phyloP scores from a whole-genome alignment of 345 rosid genomes.

The Brassica juncea region DNA sequence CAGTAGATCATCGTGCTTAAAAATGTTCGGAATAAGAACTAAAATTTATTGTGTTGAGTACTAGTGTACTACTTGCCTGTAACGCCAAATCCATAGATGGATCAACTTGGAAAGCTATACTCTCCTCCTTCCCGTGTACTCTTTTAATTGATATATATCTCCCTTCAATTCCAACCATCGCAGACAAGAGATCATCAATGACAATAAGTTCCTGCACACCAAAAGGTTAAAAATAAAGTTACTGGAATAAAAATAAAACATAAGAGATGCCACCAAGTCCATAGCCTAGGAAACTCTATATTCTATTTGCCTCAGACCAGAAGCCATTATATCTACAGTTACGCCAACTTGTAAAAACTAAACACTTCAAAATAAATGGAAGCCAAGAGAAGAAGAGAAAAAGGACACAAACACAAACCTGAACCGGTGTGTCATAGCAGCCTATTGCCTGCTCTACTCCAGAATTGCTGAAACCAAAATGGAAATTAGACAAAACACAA shows the following conservation, averaged over 20 bases:
- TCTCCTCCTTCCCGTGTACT: constrained; percentile 62
- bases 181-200: constrained; percentile 87
- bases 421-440: constrained; percentile 75
- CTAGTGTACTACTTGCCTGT: constrained; percentile 53
- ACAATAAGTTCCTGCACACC: constrained; percentile 77
- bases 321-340: constrained; percentile 10
- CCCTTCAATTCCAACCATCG: constrained; percentile 96
- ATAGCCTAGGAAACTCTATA: neutral
- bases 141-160: constrained; percentile 72
- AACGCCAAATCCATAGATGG: constrained; percentile 91
- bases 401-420: constrained; percentile 45
- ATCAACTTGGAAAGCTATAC: constrained; percentile 71
- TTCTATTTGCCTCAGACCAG: neutral
- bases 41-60: neutral
- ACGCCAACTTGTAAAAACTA: constrained; percentile 15
- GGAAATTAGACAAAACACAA: neutral
- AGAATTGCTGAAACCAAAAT: constrained; percentile 43
- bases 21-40: neutral
- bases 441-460: constrained; percentile 69
- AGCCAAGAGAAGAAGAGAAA: neutral
- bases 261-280: constrained; percentile 4
- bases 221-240: constrained; percentile 9
- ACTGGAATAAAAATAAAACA: constrained; percentile 2
- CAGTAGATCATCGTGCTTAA: constrained; percentile 5
- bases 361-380: neutral